Conservation (phyloP, 192 early-diverging fungal species). For the Spinellus fusiger region DNA sequence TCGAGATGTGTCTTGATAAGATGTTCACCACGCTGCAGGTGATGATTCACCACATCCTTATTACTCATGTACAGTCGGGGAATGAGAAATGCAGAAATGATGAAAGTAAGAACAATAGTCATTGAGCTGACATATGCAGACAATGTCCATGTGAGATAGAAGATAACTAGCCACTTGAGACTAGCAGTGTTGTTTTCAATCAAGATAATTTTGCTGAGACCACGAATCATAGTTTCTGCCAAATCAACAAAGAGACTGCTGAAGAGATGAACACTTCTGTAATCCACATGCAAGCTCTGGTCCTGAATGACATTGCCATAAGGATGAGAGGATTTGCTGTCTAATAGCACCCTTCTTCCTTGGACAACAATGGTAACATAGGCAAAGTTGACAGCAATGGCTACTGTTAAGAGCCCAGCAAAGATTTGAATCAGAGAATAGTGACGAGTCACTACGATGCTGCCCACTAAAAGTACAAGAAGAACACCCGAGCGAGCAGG, state of each 20-base stretch:
- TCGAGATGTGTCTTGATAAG: constrained; percentile 3
- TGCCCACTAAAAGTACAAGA: background rate
- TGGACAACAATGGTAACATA: constrained; percentile 13
- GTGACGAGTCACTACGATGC: constrained; percentile 10
- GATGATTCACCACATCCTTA: constrained; percentile 16
- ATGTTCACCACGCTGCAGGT: constrained; percentile 5
- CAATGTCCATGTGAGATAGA: constrained; percentile 7
- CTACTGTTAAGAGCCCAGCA: background rate
- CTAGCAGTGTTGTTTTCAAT: constrained; percentile 1
- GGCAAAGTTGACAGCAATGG: constrained; percentile 16
- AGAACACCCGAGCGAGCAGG: constrained; percentile 4
- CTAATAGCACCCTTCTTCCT: constrained; percentile 1
- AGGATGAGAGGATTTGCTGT: background rate
- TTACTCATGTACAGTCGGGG: constrained; percentile 19
- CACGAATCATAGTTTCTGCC: constrained; percentile 2
- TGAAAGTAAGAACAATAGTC: background rate
- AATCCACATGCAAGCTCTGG: background rate
- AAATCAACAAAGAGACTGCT: background rate
- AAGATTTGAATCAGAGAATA: constrained; percentile 19
- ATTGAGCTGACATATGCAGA: constrained; percentile 4
- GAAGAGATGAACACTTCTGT: background rate
- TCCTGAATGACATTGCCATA: background rate
- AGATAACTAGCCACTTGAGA: constrained; percentile 14
- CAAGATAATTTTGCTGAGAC: background rate
- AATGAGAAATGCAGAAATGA: constrained; percentile 10